Conservation (phyloP, 1,284 basidiomycete species). For the Rhodotorula sp. region DNA sequence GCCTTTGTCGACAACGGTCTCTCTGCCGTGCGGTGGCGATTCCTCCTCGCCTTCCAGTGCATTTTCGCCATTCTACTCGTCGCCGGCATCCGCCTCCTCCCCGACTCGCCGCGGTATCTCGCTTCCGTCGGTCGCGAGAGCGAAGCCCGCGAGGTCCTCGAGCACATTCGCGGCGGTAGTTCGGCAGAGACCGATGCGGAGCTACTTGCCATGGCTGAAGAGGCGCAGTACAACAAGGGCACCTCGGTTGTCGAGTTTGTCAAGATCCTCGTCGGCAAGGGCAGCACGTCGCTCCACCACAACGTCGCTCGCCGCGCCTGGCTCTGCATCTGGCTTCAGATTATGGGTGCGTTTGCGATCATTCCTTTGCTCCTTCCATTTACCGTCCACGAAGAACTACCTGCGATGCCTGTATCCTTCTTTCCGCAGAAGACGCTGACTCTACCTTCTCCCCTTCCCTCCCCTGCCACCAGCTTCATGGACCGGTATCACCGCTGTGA, state of each 20-base stretch:
- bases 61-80: conserved; percentile 39
- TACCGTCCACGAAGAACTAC: too few relatives aligned
- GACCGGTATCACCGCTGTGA: too few relatives aligned
- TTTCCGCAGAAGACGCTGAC: conserved; percentile 1
- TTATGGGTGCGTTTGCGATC: conserved; percentile 37
- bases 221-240: conserved; percentile 30
- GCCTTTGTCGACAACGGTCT: conserved; percentile 46
- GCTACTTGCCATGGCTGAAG: conserved; percentile 37
- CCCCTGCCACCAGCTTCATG: too few relatives aligned
- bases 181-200: conserved; percentile 29
- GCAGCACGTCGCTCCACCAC: conserved; percentile 18
- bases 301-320: conserved; percentile 42
- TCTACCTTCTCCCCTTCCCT: conserved; percentile 28
- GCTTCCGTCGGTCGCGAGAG: conserved; percentile 34
- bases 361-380: too few relatives aligned
- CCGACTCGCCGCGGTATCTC: conserved; percentile 42
- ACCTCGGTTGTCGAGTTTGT: conserved; percentile 34
- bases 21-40: conserved; percentile 42
- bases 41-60: conserved; percentile 45
- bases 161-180: conserved; percentile 30
- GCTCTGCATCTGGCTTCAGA: conserved; percentile 43
- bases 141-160: conserved; percentile 37
- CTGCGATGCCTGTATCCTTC: too few relatives aligned
- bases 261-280: conserved; percentile 36
- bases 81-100: conserved; percentile 35